Base-by-base conservation (phyloP, 768 basidiomycete species). In the Trichaptum fuscoviolaceum region DNA sequence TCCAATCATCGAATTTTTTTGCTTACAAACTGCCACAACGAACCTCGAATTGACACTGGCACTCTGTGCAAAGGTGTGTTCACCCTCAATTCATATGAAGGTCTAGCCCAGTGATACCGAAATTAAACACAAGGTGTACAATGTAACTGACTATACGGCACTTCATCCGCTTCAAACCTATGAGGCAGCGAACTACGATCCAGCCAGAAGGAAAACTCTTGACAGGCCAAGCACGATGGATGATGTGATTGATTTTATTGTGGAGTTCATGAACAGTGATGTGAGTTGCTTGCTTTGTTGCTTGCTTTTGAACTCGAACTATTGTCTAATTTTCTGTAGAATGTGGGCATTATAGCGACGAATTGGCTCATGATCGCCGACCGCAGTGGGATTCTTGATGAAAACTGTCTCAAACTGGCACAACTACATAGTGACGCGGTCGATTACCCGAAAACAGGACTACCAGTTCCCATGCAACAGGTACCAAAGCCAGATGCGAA, bases 191-290 rank as follows among this genome's bases (percentile, higher is more conserved):
- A 71, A 70, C 18, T 90, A 90, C 70, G 70, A 74, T 0, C 77
- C 85, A 2, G 85, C 85, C 0, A 64, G 67, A 20, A 83, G 74
- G 71, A 85, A 83, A 66, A 35, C 77, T 7, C 71, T 89, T 1
- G 72, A 80, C 35, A 77, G 77, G 1, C 80, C 78, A 1, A 84
- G 85, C 70, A 86, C 83, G 0, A 87, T 88, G 80, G 73, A 73
- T 0, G 89, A 91, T 72, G 83, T 92, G 10, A 86, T 85, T 0
- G 84, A 89, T 62, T 92, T 91, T 70, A 82, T 92, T 1, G 81
- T 86, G 64, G 87, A 91, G 65, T 91, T 86, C 67, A 87, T 91
- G 66, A 84, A 79, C 71, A 87, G 82, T 58, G 87, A 91, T 69
- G 85, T 87, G 69, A 67, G 83, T 77, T 24, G 10, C 15, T 69